Base-by-base conservation (phyloP, 192 early-diverging fungal species). In the Umbelopsis sp. region DNA sequence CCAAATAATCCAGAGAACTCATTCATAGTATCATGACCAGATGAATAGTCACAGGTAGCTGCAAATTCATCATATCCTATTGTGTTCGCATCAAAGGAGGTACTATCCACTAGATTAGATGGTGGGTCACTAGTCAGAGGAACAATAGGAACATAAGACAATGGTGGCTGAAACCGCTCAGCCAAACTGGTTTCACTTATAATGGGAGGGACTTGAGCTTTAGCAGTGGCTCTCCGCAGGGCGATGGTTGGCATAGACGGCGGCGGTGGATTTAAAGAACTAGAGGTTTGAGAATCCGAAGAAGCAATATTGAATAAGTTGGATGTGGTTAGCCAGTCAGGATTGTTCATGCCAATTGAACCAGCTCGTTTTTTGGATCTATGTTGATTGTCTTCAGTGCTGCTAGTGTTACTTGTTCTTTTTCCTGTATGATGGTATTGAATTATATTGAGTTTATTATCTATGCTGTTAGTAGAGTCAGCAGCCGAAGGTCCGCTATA, bases 361-460 rank as follows among this genome's bases (percentile, higher is more conserved):
- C 29, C 31, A 20, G 56, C 56, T 62, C 56, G 26, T 34, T 62
- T 62, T 62, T 62, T 62, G 56, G n/a, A n/a, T n/a, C n/a, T 21
- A 49, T 7, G 26, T 62, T 0, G 31, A 34, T 34, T 2, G 34
- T 62, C 56, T 62, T 20, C 29, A 3, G 17, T n/a, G n/a, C n/a
- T n/a, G n/a, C n/a, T 62, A 5, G 56, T 26, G 26, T 29, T 10
- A 36, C 14, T 62, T 29, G 31, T 9, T 20, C 56, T 22, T 34
- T 62, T 62, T 62, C 56, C 56, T 3, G 31, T 62, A 17, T 62
- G 56, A 2, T 62, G 56, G 31, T 62, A 62, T 26, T 62, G 56
- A 31, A 62, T 62, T 62, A 62, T 62, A 16, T 62, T 62, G 0
- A 62, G 17, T 62, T 62, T n/a, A 62, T 34, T 36, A 62, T 62